Conservation (phyloP, 495 filamentous ascomycete genomes). For the Neurospora hispaniola region DNA sequence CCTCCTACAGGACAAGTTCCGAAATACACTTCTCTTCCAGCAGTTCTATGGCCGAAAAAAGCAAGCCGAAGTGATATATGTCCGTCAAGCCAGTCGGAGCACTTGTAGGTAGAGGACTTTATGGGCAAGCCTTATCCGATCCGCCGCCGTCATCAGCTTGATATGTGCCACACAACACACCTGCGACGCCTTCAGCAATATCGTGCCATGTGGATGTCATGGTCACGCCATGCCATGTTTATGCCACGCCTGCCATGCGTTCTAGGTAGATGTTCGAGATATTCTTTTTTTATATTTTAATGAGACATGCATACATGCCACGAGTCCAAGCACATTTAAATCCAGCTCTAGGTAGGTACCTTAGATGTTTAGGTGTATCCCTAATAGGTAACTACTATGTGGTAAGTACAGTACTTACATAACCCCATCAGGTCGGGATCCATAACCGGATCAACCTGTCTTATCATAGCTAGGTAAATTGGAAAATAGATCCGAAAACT, state of each 20-base stretch:
- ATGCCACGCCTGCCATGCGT: not conserved
- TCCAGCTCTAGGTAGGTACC: not conserved
- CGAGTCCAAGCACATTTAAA: not conserved
- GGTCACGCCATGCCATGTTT: not conserved
- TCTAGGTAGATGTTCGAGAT: too few species aligned
- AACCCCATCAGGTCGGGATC: not conserved
- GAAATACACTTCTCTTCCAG: not conserved
- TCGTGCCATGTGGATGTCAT: not conserved
- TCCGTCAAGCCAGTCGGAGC: too few species aligned
- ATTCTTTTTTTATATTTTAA: too few species aligned
- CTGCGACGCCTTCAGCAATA: too few species aligned
- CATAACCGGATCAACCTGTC: too few species aligned
- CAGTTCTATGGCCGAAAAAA: not conserved
- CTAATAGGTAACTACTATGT: too few species aligned
- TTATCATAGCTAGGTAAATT: too few species aligned
- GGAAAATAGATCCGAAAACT: not conserved
- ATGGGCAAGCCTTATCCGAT: too few species aligned
- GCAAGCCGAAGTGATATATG: not conserved
- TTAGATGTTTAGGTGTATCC: not conserved
- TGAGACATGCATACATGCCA: not conserved
- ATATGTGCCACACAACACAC: too few species aligned
- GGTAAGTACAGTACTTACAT: too few species aligned
- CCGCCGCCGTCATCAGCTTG: too few species aligned
- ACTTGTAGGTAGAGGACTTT: too few species aligned
- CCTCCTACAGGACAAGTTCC: not conserved